These are phyloP conservation scores for Phytophthora hybrid DNA, from an alignment of 352 stramenopile species.

Conservation along the genomic window DNA sequence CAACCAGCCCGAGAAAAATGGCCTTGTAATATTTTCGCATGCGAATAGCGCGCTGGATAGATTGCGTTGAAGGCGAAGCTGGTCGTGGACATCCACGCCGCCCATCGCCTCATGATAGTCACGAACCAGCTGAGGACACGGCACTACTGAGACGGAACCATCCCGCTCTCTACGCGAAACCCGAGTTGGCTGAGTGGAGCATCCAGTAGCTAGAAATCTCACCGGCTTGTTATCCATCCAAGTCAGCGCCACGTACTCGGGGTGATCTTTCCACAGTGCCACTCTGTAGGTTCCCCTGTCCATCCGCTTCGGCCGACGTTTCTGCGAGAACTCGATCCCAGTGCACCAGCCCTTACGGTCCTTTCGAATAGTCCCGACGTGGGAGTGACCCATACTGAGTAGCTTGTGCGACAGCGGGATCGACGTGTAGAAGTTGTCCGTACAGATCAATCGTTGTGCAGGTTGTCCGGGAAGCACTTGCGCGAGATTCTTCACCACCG, in stretches of 20 bases:
- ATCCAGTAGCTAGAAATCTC: constrained; percentile 7
- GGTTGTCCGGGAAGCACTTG: constrained; percentile 11
- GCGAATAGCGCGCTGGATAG: background rate
- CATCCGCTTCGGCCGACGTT: background rate
- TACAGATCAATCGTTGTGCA: constrained; percentile 2
- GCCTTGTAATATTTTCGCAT: constrained; percentile 39
- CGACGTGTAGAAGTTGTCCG: constrained; percentile 26
- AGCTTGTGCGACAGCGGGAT: constrained; percentile 13
- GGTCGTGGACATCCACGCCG: background rate
- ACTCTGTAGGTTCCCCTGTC: background rate
- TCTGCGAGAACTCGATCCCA: background rate
- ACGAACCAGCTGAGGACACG: background rate
- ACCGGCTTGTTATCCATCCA: background rate
- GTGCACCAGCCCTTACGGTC: background rate
- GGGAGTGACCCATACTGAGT: constrained; percentile 2
- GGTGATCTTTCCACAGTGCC: background rate
- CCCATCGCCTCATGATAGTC: constrained; percentile 4
- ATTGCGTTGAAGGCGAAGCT: background rate
- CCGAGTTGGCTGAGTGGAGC: background rate
- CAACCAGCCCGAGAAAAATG: constrained; percentile 32
- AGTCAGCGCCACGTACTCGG: background rate
- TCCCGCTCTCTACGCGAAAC: background rate
- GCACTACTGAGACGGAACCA: background rate
- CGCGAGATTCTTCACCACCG: constrained; percentile 3
- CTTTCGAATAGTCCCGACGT: constrained; percentile 20